phyloP scores from a whole-genome alignment of 2,329 filamentous ascomycete species.

The Nothophaeocryptopus gaeumannii region DNA sequence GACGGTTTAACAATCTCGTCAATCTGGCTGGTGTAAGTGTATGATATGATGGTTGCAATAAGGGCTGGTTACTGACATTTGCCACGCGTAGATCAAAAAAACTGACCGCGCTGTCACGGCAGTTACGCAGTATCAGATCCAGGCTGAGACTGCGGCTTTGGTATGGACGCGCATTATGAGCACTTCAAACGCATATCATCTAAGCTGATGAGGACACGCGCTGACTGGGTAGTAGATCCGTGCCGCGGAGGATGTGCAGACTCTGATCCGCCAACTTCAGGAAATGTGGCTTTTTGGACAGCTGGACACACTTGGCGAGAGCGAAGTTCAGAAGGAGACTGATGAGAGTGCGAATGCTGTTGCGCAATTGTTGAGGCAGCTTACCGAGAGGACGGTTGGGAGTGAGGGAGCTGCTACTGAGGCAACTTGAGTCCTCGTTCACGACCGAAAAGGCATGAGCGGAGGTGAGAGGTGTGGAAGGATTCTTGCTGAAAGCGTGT shows the following conservation, averaged over 20 bases:
- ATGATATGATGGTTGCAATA: too few species aligned
- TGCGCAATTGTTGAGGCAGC: conserved; percentile 41
- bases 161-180: conserved; percentile 36
- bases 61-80: background rate
- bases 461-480: too few species aligned
- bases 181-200: too few species aligned
- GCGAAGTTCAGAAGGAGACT: conserved; percentile 41
- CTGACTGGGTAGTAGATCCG: conserved; percentile 47
- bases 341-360: conserved; percentile 50
- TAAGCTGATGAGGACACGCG: too few species aligned
- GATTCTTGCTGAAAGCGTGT: too few species aligned
- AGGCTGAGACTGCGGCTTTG: conserved; percentile 58
- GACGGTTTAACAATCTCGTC: conserved; percentile 57
- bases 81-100: conserved; percentile 43
- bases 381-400: conserved; percentile 18
- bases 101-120: conserved; percentile 56
- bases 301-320: conserved; percentile 54
- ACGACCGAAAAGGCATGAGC: too few species aligned
- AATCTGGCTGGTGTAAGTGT: conserved; percentile 48
- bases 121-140: conserved; percentile 56
- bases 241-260: conserved; percentile 60
- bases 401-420: background rate
- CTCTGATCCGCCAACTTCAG: conserved; percentile 60
- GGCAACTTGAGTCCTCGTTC: too few species aligned
- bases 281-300: conserved; percentile 67